Base-by-base conservation (phyloP, 2,329 filamentous ascomycete species). In the Fonsecaea multimorphosa region DNA sequence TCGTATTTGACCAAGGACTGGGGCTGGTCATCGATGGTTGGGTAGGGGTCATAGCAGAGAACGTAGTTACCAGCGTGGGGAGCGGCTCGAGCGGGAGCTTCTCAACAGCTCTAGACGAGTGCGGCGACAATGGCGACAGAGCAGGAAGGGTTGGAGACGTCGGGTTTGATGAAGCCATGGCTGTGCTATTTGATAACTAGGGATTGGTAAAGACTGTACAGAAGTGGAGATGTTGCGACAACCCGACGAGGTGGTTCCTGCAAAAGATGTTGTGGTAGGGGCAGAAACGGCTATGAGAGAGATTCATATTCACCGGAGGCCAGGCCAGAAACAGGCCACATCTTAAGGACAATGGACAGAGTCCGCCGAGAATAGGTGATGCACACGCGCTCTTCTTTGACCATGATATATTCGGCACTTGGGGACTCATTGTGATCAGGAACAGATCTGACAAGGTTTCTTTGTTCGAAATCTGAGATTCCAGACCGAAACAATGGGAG, bases 51-150 rank as follows among this genome's bases (percentile, higher is more conserved):
- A 40, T 27, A 22, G 38, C 53, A 31, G 62, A 60, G 51, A 63
- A 61, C 27, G 27, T 51, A 11, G 58, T 63, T 27, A 63, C 24
- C 11, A 57, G 22, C 24, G 51, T 58, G 16, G 62, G 55, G 6
- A 61, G 46, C 14, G 65, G 56, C 34, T 59, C 36, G 11, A 46
- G 31, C 40, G 54, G 19, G 2, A 38, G 29, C 8, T 19, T 36
- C 19, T 54, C 56, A 24, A 51, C 19, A 52, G 12, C 56, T 40
- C 55, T 64, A 12, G 63, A 54, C 24, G 59, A 65, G 46, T 54
- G 51, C 8, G 66, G 66, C 31, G 66, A 65, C 9, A 34, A 51
- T 29, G 66, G 66, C 16, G 66, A 68, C n/a, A 54, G 54, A 8
- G 49, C 27, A 36, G 60, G 59, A 31, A 63, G 51, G 8, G 46